Base-by-base conservation (phyloP, 805 yeast genomes). In the Priceomyces medius region DNA sequence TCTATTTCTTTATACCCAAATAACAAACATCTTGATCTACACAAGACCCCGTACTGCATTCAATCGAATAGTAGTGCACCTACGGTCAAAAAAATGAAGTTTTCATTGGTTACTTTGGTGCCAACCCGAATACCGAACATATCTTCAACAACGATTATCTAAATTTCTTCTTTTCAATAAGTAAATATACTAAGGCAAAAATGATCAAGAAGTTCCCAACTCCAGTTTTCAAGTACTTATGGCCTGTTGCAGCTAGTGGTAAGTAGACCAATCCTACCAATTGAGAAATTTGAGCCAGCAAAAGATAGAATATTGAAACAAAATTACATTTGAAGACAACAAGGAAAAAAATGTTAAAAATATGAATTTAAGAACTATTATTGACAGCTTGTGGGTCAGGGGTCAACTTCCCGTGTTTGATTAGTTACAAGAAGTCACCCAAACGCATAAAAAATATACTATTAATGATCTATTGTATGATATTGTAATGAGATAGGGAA, bases 211-310 rank as follows among this genome's bases (percentile, higher is more conserved):
- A 63, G 58, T 76, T 69, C 59, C 65, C 74, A 52, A 72, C 78
- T 51, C 80, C 81, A 48, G 64, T 76, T 48, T 56, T 77, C 60
- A 87, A 85, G 70, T 79, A 80, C 64, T 81, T 77, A 78, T 88
- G 95, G 95, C 96, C 96, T 62, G 84, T 86, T 67, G 85, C 85
- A 58, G 81, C 78, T 60, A 95, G 93, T 63, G 89, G 91, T 75
- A 74, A 60, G 83, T 77, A 59, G 18, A 35, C 12, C 6, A 12
- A 9, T 12, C 19, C 28, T 7, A 32, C 29, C 31, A 29, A 16
- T 24, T 31, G 20, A 31, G 8, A 7, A 12, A 31, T 31, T 5
- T 10, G 35, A 16, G 18, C n/a, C n/a, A n/a, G n/a, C 37, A 20
- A 26, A 26, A n/a, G 14, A n/a, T n/a, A 9, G 5, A 6, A 10